phyloP scores from a whole-genome alignment of 352 stramenopile species.

The Globisporangium rhizosaccharum region DNA sequence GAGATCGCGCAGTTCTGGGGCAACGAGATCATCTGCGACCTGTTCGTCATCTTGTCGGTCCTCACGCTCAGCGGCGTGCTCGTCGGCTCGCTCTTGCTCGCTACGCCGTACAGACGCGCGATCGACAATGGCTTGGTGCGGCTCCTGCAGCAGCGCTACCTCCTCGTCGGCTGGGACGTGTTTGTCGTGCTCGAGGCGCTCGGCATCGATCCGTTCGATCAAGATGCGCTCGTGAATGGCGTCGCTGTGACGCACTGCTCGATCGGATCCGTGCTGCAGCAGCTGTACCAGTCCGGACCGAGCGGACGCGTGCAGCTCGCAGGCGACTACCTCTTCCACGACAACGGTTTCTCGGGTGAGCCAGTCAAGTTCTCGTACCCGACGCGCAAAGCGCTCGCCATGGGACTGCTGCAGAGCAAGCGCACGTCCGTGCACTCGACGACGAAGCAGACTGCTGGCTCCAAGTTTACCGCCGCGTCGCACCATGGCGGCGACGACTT shows the following conservation, averaged over 20 bases:
- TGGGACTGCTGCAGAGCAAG: conserved; percentile 9
- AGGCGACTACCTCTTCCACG: conserved; percentile 10
- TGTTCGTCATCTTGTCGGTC: conserved; percentile 30
- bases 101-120: conserved; percentile 31
- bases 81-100: conserved; percentile 22
- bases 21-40: conserved; percentile 52
- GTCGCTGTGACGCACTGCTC: conserved; percentile 20
- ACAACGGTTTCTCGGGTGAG: conserved; percentile 8
- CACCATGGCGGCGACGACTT: background rate
- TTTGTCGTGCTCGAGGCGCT: conserved; percentile 26
- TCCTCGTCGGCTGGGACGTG: conserved; percentile 12
- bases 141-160: conserved; percentile 42
- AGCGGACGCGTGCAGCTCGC: conserved; percentile 19
- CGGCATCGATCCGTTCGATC: conserved; percentile 40
- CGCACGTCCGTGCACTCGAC: conserved; percentile 1
- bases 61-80: conserved; percentile 23
- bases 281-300: conserved; percentile 41
- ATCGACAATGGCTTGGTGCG: conserved; percentile 40
- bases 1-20: conserved; percentile 38
- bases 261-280: conserved; percentile 35
- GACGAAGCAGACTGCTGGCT: background rate
- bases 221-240: conserved; percentile 15
- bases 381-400: background rate
- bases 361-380: conserved; percentile 12
- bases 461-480: conserved; percentile 2